Base-by-base conservation (phyloP, 164 flowering plant species). In the Tetracentron sinense region DNA sequence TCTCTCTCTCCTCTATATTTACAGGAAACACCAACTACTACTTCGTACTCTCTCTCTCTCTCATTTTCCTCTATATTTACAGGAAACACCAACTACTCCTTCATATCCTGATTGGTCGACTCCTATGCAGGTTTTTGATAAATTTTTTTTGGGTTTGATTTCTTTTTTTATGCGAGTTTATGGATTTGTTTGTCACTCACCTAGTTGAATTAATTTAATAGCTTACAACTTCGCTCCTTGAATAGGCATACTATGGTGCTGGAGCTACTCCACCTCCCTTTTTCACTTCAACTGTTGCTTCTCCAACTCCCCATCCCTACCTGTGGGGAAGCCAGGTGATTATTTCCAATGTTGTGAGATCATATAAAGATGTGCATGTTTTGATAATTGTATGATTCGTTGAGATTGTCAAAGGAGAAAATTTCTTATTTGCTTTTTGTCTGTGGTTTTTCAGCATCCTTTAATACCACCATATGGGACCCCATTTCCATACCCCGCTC, bases 271-370 rank as follows among this genome's bases (percentile, higher is more conserved):
- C 88, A 14, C 68, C 84, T 54, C 80, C 90, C 8, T 85, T 85
- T 76, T 89, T 80, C 74, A 75, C 90, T 47, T 69, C 97, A 33
- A 64, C 92, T 28, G 86, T 83, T 68, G 84, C 85, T 61, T 56
- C 80, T 68, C 92, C 97, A 38, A 56, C 84, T 62, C 93, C 98
- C 6, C 93, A 85, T 69, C 91, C 96, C 26, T 89, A 82, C 68
- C 17, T 90, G 63, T 90, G 97, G 97, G 90, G 87, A 65, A 66
- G 82, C 71, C 97, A 89, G 92, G 97, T 90, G 56, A 78, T 46
- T 58, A 33, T 56, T 52, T 35, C 56, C 33, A 16, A 31, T 53
- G 22, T 42, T 62, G 28, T 58, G 23, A 22, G 33, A 25, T 20
- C 35, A 19, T 58, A 55, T 7, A 14, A 27, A 35, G 16, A 14